Evolutionary conservation across 768 basidiomycete species (phyloP).

Genomic region (Filobasidium wieringae): DNA sequence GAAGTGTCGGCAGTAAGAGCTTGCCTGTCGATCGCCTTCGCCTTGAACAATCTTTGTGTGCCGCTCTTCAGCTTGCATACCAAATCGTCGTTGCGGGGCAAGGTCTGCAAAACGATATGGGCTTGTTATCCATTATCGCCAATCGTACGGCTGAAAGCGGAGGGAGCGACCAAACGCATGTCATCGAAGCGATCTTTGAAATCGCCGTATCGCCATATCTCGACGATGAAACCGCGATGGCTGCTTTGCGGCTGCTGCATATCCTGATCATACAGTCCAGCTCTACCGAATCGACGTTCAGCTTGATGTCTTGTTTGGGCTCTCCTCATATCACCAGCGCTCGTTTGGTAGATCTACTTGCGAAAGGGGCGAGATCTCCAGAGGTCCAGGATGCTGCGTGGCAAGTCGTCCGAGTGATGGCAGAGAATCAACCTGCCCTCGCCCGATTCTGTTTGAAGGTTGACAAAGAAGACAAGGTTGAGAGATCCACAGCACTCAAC

Average conservation of each 20-base stretch:
- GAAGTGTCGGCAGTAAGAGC: not conserved
- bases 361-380: not conserved
- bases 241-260: not conserved
- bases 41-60: not conserved
- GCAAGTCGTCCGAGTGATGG: not conserved
- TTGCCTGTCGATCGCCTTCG: conserved; percentile 2
- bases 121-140: not conserved
- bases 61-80: conserved; percentile 1
- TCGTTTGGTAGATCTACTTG: not conserved
- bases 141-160: not conserved
- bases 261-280: not conserved
- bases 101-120: not conserved
- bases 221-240: not conserved
- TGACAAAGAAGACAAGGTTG: not conserved
- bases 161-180: not conserved
- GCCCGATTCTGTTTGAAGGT: not conserved
- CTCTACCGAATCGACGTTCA: not conserved
- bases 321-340: not conserved
- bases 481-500: not conserved
- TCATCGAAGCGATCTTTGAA: not conserved
- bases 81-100: not conserved
- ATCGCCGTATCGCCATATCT: not conserved
- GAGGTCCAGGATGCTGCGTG: not conserved
- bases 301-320: not conserved
- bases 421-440: not conserved